Conservation (phyloP, 345 rosid genomes). For the Dipteronia sinensis region DNA sequence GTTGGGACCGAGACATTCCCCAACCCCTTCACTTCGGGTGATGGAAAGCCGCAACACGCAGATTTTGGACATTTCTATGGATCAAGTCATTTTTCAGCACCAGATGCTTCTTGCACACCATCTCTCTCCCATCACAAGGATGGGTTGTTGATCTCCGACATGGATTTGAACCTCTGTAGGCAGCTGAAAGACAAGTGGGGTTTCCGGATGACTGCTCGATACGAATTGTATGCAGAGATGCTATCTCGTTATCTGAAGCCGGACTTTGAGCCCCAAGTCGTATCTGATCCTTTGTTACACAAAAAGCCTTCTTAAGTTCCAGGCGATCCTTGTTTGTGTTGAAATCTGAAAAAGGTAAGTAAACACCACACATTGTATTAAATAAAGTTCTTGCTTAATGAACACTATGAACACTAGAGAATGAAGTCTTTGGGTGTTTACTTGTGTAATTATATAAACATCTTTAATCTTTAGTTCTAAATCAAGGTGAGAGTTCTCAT, state of each 20-base stretch:
- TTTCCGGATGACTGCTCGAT: slow-evolving; percentile 83
- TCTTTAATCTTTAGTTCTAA: too few species aligned
- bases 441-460: neutral
- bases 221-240: slow-evolving; percentile 66
- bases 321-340: neutral
- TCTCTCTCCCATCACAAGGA: slow-evolving; percentile 78
- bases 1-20: slow-evolving; percentile 97
- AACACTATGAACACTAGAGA: neutral
- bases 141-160: slow-evolving; percentile 77
- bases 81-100: slow-evolving; percentile 89
- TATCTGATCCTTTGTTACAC: slow-evolving; percentile 73
- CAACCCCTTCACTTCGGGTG: slow-evolving; percentile 90
- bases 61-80: slow-evolving; percentile 97
- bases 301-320: slow-evolving; percentile 51
- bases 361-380: slow-evolving; percentile 9
- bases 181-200: slow-evolving; percentile 98
- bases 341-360: slow-evolving; percentile 12
- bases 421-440: slow-evolving; percentile 5
- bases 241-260: slow-evolving; percentile 63
- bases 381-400: neutral
- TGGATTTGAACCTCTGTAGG: slow-evolving; percentile 92
- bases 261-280: slow-evolving; percentile 72
- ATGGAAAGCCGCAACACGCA: slow-evolving; percentile 77
- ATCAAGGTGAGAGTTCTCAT: neutral
- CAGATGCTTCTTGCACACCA: slow-evolving; percentile 93